Percentiles rank a stretch among this genome's conserved stretches.
Evolutionary conservation across 345 rosid species (phyloP).

Genomic region (Populus alba): DNA sequence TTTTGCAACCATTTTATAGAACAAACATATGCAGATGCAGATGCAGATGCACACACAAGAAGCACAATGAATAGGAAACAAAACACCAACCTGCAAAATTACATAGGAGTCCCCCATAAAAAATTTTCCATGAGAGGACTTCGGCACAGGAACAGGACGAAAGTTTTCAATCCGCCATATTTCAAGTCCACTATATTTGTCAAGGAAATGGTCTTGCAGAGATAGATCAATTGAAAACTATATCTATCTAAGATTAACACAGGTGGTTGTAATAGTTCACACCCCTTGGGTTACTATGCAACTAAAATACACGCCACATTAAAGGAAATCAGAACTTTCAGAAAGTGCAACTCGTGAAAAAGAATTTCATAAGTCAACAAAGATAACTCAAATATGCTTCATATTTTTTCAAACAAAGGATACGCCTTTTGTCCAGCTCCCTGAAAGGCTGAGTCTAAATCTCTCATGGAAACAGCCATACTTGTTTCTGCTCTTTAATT

Average conservation of each 20-base stretch:
- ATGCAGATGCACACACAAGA: not conserved
- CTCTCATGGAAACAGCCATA: slow-evolving; percentile 98
- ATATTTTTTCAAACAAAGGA: slow-evolving; percentile 47
- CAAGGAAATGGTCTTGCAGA: not conserved
- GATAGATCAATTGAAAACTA: not conserved
- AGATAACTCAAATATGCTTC: slow-evolving; percentile 7
- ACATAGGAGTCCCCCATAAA: slow-evolving; percentile 94
- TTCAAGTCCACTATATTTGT: slow-evolving; percentile 68
- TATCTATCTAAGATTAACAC: not conserved
- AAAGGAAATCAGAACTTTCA: too few relatives aligned
- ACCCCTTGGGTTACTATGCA: not conserved
- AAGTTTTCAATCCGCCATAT: slow-evolving; percentile 97
- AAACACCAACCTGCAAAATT: slow-evolving; percentile 64
- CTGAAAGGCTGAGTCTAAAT: slow-evolving; percentile 94
- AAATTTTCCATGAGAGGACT: slow-evolving; percentile 79
- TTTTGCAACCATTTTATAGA: not conserved
- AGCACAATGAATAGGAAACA: not conserved
- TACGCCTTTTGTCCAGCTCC: slow-evolving; percentile 98
- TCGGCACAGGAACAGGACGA: slow-evolving; percentile 57
- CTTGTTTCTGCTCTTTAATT: slow-evolving; percentile 34
- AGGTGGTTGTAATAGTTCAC: not conserved
- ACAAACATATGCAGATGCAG: not conserved
- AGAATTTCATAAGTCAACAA: not conserved
- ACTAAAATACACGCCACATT: not conserved
- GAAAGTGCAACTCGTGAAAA: not conserved